phyloP scores from a whole-genome alignment of 2,329 filamentous ascomycete species.

The Fusarium xyrophilum region DNA sequence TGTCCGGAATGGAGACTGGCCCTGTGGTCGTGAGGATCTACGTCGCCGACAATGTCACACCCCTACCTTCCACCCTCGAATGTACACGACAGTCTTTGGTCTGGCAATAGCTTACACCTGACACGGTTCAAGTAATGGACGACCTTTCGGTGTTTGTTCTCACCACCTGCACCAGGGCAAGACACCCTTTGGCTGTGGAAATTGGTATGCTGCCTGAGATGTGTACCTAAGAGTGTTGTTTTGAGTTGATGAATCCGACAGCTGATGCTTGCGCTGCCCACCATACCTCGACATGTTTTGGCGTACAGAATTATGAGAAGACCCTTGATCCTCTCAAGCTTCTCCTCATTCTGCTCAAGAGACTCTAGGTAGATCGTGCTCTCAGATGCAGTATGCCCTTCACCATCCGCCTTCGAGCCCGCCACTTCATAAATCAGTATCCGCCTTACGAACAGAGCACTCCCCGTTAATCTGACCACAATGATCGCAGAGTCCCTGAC shows the following conservation, averaged over 20 bases:
- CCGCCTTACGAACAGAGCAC: constrained; percentile 12
- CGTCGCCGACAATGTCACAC: background rate
- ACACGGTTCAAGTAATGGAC: background rate
- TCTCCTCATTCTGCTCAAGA: background rate
- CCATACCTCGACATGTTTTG: background rate
- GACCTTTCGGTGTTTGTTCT: background rate
- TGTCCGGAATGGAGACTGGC: background rate
- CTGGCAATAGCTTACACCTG: background rate
- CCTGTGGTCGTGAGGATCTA: background rate
- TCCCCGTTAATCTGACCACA: constrained; percentile 14
- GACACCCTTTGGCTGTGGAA: background rate
- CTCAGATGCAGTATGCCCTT: background rate
- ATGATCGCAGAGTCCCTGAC: constrained; percentile 21
- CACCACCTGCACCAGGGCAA: background rate
- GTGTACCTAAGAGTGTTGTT: no score
- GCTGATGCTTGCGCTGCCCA: background rate
- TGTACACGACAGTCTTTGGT: background rate
- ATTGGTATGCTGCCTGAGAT: background rate
- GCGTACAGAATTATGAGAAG: background rate
- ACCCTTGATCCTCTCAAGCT: background rate
- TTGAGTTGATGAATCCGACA: background rate
- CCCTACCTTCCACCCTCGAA: background rate
- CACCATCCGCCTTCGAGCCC: constrained; percentile 6
- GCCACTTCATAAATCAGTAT: constrained; percentile 22
- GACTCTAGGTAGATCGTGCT: background rate